phyloP scores from a whole-genome alignment of 129 eudicot species.

The Logfia minima region DNA sequence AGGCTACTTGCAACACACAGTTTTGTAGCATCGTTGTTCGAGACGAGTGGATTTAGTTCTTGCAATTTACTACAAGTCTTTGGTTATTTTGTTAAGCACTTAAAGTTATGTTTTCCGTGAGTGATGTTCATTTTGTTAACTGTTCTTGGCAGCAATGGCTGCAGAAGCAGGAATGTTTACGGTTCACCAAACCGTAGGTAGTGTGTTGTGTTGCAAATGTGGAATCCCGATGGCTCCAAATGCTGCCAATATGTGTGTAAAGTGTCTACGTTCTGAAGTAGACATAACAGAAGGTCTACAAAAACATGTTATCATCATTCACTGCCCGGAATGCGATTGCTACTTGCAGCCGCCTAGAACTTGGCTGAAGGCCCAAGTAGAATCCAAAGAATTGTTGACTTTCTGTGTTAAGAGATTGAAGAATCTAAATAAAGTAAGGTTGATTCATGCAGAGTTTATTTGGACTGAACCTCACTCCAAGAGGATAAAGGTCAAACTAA shows the following conservation, averaged over 20 bases:
- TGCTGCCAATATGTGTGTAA: conserved; percentile 72
- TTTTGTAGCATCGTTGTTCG: too few relatives aligned
- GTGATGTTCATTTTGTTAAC: background rate
- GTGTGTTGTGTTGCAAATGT: conserved; percentile 70
- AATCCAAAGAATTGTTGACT: conserved; percentile 26
- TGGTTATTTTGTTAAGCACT: too few relatives aligned
- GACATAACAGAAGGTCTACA: conserved; percentile 36
- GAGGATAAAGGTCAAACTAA: conserved; percentile 24
- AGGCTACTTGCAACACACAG: too few relatives aligned
- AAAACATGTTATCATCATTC: conserved; percentile 27
- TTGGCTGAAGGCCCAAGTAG: conserved; percentile 10
- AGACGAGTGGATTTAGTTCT: too few relatives aligned
- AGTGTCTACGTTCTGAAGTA: conserved; percentile 65
- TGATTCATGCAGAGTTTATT: conserved; percentile 11
- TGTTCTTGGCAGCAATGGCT: conserved; percentile 38
- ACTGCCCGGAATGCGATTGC: conserved; percentile 14
- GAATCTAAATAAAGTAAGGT: conserved; percentile 23
- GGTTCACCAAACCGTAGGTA: conserved; percentile 58
- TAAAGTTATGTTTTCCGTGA: too few relatives aligned
- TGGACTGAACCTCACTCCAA: conserved; percentile 21
- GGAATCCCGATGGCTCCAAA: conserved; percentile 61
- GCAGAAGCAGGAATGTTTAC: conserved; percentile 49
- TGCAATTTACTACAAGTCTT: too few relatives aligned
- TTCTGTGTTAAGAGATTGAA: conserved; percentile 24
- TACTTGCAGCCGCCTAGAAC: conserved; percentile 13